Evolutionary conservation across 1,284 basidiomycete species (phyloP).

Genomic region (Ceratobasidium sp.): DNA sequence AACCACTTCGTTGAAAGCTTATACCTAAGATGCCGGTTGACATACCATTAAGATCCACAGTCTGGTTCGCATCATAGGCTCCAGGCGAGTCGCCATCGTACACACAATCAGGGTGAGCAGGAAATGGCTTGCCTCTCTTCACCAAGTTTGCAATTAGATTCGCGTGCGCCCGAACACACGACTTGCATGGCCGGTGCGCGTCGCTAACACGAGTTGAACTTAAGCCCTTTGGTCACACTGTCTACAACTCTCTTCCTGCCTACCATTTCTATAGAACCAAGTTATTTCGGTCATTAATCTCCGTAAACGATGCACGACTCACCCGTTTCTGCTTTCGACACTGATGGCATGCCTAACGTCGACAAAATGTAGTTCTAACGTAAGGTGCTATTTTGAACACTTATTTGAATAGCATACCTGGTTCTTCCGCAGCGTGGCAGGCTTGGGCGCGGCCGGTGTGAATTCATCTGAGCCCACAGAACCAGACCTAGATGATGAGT

Average conservation of each 20-base stretch:
- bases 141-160: slow-evolving; percentile 38
- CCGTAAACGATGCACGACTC: slow-evolving; percentile 16
- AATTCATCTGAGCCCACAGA: slow-evolving; percentile 39
- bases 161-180: slow-evolving; percentile 41
- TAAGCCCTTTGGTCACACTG: not conserved
- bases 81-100: slow-evolving; percentile 42
- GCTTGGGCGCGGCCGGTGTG: slow-evolving; percentile 22
- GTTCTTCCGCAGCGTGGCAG: slow-evolving; percentile 36
- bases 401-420: slow-evolving; percentile 18
- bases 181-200: slow-evolving; percentile 41
- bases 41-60: slow-evolving; percentile 41
- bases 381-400: not conserved
- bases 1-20: not conserved
- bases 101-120: slow-evolving; percentile 41
- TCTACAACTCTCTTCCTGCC: not conserved
- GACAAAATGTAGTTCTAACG: not conserved
- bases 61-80: slow-evolving; percentile 25
- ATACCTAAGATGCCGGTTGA: not conserved
- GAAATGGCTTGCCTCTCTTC: slow-evolving; percentile 41
- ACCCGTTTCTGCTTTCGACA: slow-evolving; percentile 43
- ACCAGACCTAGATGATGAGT: slow-evolving; percentile 19
- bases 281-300: slow-evolving; percentile 15
- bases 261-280: slow-evolving; percentile 35
- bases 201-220: slow-evolving; percentile 9
- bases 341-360: slow-evolving; percentile 33